Evolutionary conservation across 2,329 filamentous ascomycete species (phyloP).

Genomic region (Colletotrichum coccodes): DNA sequence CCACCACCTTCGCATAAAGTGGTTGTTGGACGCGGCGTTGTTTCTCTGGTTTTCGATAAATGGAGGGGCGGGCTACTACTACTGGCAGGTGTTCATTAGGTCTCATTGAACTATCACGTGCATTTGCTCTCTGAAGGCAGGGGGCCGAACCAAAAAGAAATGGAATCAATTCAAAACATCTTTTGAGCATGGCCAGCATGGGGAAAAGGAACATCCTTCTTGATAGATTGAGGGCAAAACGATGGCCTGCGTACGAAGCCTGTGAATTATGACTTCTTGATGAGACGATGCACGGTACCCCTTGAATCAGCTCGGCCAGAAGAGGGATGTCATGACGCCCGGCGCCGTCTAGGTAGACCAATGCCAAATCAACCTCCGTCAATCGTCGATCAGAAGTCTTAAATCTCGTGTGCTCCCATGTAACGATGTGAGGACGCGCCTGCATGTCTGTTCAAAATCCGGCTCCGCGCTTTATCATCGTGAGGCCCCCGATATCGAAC

Average conservation of each 20-base stretch:
- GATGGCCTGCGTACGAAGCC: constrained; percentile 31
- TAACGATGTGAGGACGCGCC: not conserved
- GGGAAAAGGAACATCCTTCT: constrained; percentile 9
- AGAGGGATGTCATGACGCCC: constrained; percentile 10
- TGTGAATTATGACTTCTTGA: constrained; percentile 31
- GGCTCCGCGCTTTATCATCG: no score
- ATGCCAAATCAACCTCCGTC: constrained; percentile 2
- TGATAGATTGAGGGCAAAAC: constrained; percentile 24
- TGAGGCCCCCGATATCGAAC: no score
- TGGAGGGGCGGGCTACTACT: constrained; percentile 52
- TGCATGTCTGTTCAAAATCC: not conserved
- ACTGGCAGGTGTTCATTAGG: constrained; percentile 68
- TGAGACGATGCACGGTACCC: constrained; percentile 17
- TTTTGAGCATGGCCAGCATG: constrained; percentile 25
- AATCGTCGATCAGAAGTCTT: not conserved
- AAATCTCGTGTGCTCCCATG: not conserved
- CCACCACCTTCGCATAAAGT: constrained; percentile 96
- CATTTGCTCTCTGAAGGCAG: constrained; percentile 63
- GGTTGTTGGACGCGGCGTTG: constrained; percentile 48
- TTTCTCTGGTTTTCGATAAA: constrained; percentile 57
- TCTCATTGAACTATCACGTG: constrained; percentile 69
- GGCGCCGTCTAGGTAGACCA: constrained; percentile 1
- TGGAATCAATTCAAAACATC: constrained; percentile 49
- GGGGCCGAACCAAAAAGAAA: constrained; percentile 44
- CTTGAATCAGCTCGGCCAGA: constrained; percentile 2